A percentile compares a stretch with the other conserved stretches of the same genome.
Evolutionary conservation across 2,329 filamentous ascomycete genomes (phyloP).

Genomic region (Aspergillus sp.): DNA sequence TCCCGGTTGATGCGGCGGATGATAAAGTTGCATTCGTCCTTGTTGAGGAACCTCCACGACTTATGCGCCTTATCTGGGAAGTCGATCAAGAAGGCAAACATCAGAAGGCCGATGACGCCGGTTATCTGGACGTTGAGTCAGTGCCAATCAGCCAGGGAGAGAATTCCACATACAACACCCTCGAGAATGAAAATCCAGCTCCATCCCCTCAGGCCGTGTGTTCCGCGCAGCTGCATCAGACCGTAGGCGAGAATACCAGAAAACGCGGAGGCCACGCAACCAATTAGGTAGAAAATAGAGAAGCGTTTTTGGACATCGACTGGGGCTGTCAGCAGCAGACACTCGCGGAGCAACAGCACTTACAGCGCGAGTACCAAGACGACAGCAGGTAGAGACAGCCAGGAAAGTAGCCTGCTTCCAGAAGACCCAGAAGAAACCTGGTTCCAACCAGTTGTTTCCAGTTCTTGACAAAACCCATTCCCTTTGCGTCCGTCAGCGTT

Average conservation of each 20-base stretch:
- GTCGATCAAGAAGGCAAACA: constrained; percentile 28
- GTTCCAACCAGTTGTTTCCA: constrained; percentile 18
- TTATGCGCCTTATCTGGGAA: constrained; percentile 28
- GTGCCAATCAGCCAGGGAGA: too few relatives aligned
- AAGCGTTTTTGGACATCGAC: constrained; percentile 26
- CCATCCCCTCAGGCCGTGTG: constrained; percentile 37
- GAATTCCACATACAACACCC: constrained; percentile 26
- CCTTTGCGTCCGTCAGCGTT: too few relatives aligned
- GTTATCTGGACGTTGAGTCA: constrained; percentile 14
- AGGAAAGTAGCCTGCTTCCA: constrained; percentile 50
- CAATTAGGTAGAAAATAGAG: constrained; percentile 42
- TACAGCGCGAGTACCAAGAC: constrained; percentile 55
- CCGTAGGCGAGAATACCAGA: constrained; percentile 39
- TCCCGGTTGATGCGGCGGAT: constrained; percentile 45
- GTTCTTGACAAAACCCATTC: constrained; percentile 21
- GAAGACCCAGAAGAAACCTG: constrained; percentile 18
- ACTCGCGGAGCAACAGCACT: too few relatives aligned
- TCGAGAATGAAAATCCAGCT: constrained; percentile 50
- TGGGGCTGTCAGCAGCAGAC: constrained; percentile 4
- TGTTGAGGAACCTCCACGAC: constrained; percentile 24
- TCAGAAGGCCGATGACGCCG: constrained; percentile 17
- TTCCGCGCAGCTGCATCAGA: constrained; percentile 34
- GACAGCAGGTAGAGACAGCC: constrained; percentile 62
- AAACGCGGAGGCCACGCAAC: constrained; percentile 39
- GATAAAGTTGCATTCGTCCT: constrained; percentile 40